A percentile compares a stretch with the other conserved stretches of the same genome.
Conservation (phyloP, 106 monocot genomes). For the Allium cepa region DNA sequence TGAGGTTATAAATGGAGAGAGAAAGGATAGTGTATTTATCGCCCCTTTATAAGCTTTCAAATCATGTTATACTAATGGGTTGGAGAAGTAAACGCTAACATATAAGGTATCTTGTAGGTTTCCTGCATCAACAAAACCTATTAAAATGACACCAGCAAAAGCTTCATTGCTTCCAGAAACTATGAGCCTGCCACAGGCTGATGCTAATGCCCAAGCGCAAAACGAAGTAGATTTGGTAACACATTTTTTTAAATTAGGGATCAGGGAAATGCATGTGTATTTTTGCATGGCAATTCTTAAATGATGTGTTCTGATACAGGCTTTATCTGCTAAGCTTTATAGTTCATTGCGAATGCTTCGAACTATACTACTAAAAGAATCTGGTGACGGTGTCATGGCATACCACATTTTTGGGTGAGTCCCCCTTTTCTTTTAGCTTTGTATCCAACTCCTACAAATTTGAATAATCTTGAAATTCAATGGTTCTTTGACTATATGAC, state of each 20-base stretch:
- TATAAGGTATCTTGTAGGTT: conserved; percentile 36
- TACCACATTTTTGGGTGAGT: conserved; percentile 77
- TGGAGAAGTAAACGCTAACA: background rate
- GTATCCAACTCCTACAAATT: too few species aligned
- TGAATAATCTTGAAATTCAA: background rate
- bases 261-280: background rate
- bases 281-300: background rate
- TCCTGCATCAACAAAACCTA: conserved; percentile 45
- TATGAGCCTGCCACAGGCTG: conserved; percentile 14
- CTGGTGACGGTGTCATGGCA: conserved; percentile 49
- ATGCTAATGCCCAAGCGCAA: conserved; percentile 18
- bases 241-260: background rate
- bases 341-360: conserved; percentile 49
- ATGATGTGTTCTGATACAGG: conserved; percentile 18
- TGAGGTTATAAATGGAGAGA: too few species aligned
- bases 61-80: too few species aligned
- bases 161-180: conserved; percentile 25
- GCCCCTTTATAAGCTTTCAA: too few species aligned
- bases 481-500: conserved; percentile 5
- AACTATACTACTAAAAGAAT: conserved; percentile 52
- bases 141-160: conserved; percentile 45
- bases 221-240: conserved; percentile 51
- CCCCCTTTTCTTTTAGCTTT: background rate
- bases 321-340: conserved; percentile 53
- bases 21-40: too few species aligned